Evolutionary conservation across 1,284 basidiomycete species (phyloP), one percentile per base, ranked within the genome.

Genomic region (Boletus semigastroideus): DNA sequence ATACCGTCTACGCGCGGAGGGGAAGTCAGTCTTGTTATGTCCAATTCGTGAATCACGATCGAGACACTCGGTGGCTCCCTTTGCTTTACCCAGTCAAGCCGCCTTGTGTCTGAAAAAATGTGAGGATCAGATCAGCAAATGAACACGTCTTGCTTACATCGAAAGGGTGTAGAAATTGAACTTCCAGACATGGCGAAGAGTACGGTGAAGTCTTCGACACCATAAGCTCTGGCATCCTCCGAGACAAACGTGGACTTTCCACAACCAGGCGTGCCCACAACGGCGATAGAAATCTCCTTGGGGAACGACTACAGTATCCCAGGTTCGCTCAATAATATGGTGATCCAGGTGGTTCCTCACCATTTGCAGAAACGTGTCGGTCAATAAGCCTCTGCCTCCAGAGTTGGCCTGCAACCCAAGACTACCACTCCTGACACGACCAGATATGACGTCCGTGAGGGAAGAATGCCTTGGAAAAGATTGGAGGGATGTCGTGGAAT

Each of bases 221-320:
- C 72, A 59, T 78, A 80, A 13, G 75, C 74, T 55, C 79, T 81
- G 46, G 87, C 72, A 28, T 88, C 87, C 65, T 84, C 86, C 42
- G 75, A 75, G 52, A 91, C 84, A 45, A 84, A 77, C 4, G 78
- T 77, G 1, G 85, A 84, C 69, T 90, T 91, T 51, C 88, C 89
- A 59, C 86, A 88, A 27, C 82, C 79, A 48, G 76, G 66, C 9
- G 78, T 75, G n/a, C 88, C 88, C 31, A 89, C 75, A 28, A 91
- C 81, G 36, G 80, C 79, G 19, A 91, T 69, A 5, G 81, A 80
- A 42, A 87, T 61, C 46, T 75, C 72, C 36, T 66, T 70, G 14
- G 57, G 57, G 28, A 69, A 62, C 13, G 50, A 47, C 60, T 70
- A 30, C 14, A 45, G 28, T n/a, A 39, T 14, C 46, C 55, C 41